Percentiles rank a stretch among this genome's conserved stretches.
phyloP scores from a whole-genome alignment of 225 moss, liverwort and hornwort genomes.

The Physcomitrium patens region DNA sequence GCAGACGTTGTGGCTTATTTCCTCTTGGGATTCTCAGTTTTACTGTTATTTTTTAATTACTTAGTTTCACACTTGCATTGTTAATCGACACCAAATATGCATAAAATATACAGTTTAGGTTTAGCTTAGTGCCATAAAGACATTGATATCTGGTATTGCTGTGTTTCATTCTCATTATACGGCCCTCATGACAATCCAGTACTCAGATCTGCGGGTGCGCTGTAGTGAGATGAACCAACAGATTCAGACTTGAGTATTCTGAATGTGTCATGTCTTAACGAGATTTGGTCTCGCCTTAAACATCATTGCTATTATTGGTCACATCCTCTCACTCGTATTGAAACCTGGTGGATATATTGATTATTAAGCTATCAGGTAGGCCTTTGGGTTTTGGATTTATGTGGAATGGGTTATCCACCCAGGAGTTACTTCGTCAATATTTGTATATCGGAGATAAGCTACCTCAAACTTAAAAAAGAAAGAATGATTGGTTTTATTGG shows the following conservation, averaged over 20 bases:
- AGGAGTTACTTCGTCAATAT: no score
- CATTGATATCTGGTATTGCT: slow-evolving; percentile 6
- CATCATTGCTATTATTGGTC: background rate
- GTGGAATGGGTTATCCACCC: background rate
- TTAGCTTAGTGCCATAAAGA: slow-evolving; percentile 19
- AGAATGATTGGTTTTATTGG: no score
- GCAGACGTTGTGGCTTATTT: slow-evolving; percentile 26
- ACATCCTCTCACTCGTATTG: background rate
- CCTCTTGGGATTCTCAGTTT: slow-evolving; percentile 4
- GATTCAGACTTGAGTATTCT: background rate
- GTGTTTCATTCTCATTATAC: slow-evolving; percentile 14
- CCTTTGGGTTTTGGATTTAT: background rate
- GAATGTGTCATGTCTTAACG: background rate
- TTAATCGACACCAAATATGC: slow-evolving; percentile 20
- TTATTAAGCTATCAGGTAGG: background rate
- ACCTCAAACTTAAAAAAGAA: no score
- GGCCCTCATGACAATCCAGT: slow-evolving; percentile 3
- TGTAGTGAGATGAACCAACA: slow-evolving; percentile 14
- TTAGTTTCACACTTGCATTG: slow-evolving; percentile 23
- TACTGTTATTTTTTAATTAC: slow-evolving; percentile 19
- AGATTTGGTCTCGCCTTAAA: background rate
- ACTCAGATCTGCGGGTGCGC: slow-evolving; percentile 17
- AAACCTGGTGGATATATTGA: background rate
- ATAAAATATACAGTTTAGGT: slow-evolving; percentile 17
- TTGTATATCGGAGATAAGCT: no score